Evolutionary conservation across 2,329 filamentous ascomycete species (phyloP).

Genomic region (Monilinia vaccinii-corymbosi): DNA sequence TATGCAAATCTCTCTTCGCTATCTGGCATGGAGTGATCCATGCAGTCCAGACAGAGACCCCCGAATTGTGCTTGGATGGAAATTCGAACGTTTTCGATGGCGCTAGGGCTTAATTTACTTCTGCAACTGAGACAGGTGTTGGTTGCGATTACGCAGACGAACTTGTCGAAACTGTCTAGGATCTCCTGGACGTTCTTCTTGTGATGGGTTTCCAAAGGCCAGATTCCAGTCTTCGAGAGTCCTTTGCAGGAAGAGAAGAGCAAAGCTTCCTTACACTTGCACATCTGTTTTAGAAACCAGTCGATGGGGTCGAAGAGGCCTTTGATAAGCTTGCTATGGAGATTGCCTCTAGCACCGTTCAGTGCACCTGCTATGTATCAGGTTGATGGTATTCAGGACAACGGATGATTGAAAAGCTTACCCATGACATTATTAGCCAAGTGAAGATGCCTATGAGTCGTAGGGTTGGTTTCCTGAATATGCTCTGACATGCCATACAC

Average conservation of each 20-base stretch:
- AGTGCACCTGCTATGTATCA: not conserved
- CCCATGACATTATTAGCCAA: not conserved
- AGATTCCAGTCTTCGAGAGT: not conserved
- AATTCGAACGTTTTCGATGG: not conserved
- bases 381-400: no score
- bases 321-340: slow-evolving; percentile 9
- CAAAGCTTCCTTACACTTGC: not conserved
- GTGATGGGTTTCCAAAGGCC: not conserved
- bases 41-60: slow-evolving; percentile 16
- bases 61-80: slow-evolving; percentile 4
- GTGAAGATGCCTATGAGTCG: not conserved
- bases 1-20: slow-evolving; percentile 7
- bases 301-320: not conserved
- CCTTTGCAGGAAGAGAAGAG: not conserved
- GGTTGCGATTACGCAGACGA: not conserved
- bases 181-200: not conserved
- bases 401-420: not conserved
- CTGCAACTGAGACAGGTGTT: not conserved
- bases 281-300: not conserved
- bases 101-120: not conserved
- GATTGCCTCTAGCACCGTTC: slow-evolving; percentile 11
- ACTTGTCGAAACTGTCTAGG: not conserved
- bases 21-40: slow-evolving; percentile 2
- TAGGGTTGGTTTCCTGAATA: not conserved
- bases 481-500: not conserved